Base-by-base conservation (phyloP, 176 grass and related monocot genomes). In the Chrysopogon serrulatus region DNA sequence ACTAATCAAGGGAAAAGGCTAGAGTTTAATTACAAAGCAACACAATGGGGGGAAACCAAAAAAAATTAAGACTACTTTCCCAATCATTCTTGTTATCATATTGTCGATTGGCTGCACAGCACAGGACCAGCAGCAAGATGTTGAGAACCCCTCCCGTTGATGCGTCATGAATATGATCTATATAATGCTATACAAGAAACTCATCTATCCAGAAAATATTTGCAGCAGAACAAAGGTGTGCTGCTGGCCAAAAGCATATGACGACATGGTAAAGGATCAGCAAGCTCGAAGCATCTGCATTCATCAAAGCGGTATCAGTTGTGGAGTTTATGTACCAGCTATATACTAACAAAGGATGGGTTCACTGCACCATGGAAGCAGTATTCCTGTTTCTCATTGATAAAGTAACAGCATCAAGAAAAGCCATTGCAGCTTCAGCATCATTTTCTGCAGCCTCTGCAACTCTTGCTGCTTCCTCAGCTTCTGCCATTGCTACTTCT, bases 401-500 rank as follows among this genome's bases (percentile, higher is more conserved):
- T 37, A 73, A 88, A 70, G 83, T 76, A 18, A 92, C 87, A 37
- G 89, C 85, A 36, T 98, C 89, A 27, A 90, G 89, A 90, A 95
- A 95, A 54, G 87, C 83, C 56, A 88, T 79, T 33, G 91, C 85
- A 2, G 91, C 87, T 47, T 95, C 92, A 53, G 93, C 93, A 65
- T 98, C 85, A 48, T 83, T 72, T 73, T 98, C 93, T 75, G 91
- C 82, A 49, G 79, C 85, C 64, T 98, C 96, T 65, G 96, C 96
- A 76, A 78, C 79, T 88, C 80, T 95, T 79, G 82, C 74, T 84
- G 96, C 96, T 61, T 93, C 82, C 86, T 93, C 89, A 83, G 96
- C 96, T 81, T 90, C 89, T 56, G 91, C 82, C 0, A 93, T 79
- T 8, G 91, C 91, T 45, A 86, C 41, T 89, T 98, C 96, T 82